Evolutionary conservation across 2,329 filamentous ascomycete genomes (phyloP).

Genomic region (Penicillium decumbens): DNA sequence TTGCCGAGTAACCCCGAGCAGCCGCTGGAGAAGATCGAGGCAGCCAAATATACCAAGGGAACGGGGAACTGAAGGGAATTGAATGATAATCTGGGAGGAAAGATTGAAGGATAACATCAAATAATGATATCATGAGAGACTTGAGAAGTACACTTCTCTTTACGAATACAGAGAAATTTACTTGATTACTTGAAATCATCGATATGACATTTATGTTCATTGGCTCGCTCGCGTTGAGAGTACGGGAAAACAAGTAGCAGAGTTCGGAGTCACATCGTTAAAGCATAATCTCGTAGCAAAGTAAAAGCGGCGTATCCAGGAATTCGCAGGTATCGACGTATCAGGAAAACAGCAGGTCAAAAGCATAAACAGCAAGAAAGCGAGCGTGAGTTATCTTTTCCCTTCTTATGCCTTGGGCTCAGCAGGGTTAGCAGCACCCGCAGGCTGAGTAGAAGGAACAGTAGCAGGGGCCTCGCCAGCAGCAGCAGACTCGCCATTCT

Average conservation of each 20-base stretch:
- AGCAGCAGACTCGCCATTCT: constrained; percentile 35
- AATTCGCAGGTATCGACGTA: constrained; percentile 1
- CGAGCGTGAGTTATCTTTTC: constrained; percentile 6
- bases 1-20: constrained; percentile 43
- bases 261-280: constrained; percentile 7
- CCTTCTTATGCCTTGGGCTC: constrained; percentile 28
- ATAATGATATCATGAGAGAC: constrained; percentile 2
- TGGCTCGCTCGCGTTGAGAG: constrained; percentile 8
- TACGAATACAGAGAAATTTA: not conserved
- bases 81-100: not conserved
- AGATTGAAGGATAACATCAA: not conserved
- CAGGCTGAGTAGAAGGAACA: constrained; percentile 21
- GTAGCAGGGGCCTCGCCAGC: constrained; percentile 17
- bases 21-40: constrained; percentile 37
- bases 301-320: not conserved
- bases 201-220: constrained; percentile 6
- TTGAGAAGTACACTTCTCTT: not conserved
- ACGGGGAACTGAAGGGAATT: not conserved
- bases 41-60: constrained; percentile 29
- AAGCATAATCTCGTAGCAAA: constrained; percentile 13
- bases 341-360: not conserved
- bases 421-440: constrained; percentile 22
- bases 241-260: constrained; percentile 2
- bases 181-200: not conserved
- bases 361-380: constrained; percentile 7